Evolutionary conservation across 257 asterid genomes (phyloP).

Genomic region (Solanum ossicruentum): DNA sequence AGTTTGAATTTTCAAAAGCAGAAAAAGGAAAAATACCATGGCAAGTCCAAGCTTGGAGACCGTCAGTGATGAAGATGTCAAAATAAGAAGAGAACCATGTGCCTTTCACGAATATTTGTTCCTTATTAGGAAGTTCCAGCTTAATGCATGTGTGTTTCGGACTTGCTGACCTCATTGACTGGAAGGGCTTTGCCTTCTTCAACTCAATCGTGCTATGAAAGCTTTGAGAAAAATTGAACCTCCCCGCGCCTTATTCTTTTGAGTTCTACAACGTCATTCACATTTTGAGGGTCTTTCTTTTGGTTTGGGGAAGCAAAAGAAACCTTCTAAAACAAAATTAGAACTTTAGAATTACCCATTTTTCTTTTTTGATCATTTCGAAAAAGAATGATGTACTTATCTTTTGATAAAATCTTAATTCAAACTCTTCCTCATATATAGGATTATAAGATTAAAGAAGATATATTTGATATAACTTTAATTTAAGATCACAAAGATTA

Average conservation of each 20-base stretch:
- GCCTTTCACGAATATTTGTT: slow-evolving; percentile 70
- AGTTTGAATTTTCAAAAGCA: background rate
- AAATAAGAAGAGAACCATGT: slow-evolving; percentile 67
- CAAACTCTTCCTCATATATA: too few species aligned
- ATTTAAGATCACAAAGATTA: too few species aligned
- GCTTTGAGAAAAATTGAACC: background rate
- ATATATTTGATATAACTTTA: too few species aligned
- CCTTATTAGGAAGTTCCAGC: slow-evolving; percentile 32
- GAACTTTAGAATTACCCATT: too few species aligned
- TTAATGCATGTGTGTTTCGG: slow-evolving; percentile 76
- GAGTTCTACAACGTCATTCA: too few species aligned
- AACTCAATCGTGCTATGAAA: background rate
- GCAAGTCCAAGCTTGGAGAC: slow-evolving; percentile 66
- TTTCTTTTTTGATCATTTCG: too few species aligned
- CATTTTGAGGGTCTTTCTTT: too few species aligned
- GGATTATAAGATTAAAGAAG: too few species aligned
- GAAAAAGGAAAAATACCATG: slow-evolving; percentile 22
- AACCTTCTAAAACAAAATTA: too few species aligned
- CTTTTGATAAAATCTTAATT: too few species aligned
- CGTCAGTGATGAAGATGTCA: slow-evolving; percentile 62
- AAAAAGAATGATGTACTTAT: too few species aligned
- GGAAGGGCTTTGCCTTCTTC: background rate
- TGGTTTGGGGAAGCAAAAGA: too few species aligned
- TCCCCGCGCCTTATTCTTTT: background rate
- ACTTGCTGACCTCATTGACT: slow-evolving; percentile 2